Evolutionary conservation across 257 asterid genomes (phyloP), one percentile per base, ranked within the genome.

Genomic region (Penstemon barbatus): DNA sequence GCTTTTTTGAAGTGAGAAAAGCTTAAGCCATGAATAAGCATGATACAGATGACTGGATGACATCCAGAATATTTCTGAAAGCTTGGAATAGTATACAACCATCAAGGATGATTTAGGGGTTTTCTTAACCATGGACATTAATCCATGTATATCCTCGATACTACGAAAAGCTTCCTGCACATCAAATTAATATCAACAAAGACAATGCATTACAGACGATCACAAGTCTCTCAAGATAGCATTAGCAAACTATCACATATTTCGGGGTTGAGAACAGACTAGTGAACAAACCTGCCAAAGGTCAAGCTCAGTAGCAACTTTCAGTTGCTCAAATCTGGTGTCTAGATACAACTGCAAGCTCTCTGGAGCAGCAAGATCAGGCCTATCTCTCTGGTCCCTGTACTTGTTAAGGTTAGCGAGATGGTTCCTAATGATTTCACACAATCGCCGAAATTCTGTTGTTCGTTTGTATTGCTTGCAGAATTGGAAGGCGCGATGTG

Each of bases 21-120:
- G 97, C 86, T 90, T 92, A 54, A 92, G 93, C 98, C 97, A 92
- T 46, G 97, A 96, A 78, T 87, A 90, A 43, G 98, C 98, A 82
- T 90, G 98, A 81, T 90, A 87, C 43, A 92, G 96, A 81, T 92
- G 85, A 74, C 75, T 88, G 58, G 95, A 86, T 4, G 98, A 92
- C 84, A 74, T 81, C 98, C 98, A 92, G 78, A 92, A 92, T 66
- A 92, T 89, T 74, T 92, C 95, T 0, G 96, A 83, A 19, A 92
- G 89, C 84, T 92, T 92, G 51, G 95, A 88, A 79, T 90, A 92
- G 62, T 88, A 92, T 52, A 90, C 82, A 64, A 87, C 97, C 98
- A 92, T 81, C 77, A 82, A 62, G 44, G 98, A 90, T 33, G 98
- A 57, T 68, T 92, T 92, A 33, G 97, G 98, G 5, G 91, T 88